Percentiles rank a stretch among this genome's conserved stretches.
phyloP scores from a whole-genome alignment of 2,329 filamentous ascomycete species.

The Paecilomyces sp. region DNA sequence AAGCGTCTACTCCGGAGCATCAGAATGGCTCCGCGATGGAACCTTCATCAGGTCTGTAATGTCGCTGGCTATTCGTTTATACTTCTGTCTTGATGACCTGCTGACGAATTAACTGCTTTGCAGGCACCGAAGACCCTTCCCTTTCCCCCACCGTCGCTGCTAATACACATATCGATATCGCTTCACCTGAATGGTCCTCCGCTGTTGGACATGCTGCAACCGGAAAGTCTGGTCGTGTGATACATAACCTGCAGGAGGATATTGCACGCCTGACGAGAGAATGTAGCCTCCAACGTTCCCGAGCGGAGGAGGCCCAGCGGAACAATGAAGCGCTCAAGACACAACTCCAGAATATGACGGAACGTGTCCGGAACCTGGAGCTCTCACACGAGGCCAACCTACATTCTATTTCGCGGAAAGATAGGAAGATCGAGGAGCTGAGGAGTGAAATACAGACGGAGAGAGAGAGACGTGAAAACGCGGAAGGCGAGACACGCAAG shows the following conservation, averaged over 20 bases:
- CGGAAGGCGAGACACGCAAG: conserved; percentile 32
- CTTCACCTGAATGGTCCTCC: conserved; percentile 39
- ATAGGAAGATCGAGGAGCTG: conserved; percentile 42
- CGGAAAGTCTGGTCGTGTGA: conserved; percentile 45
- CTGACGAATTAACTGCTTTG: conserved; percentile 6
- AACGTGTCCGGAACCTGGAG: conserved; percentile 38
- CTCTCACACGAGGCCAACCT: conserved; percentile 42
- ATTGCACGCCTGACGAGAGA: conserved; percentile 43
- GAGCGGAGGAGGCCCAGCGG: conserved; percentile 40
- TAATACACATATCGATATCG: conserved; percentile 19
- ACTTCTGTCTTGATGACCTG: not conserved
- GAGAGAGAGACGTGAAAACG: conserved; percentile 30
- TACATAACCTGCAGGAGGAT: conserved; percentile 44
- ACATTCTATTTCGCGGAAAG: conserved; percentile 39
- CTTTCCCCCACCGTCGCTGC: conserved; percentile 17
- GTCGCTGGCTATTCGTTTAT: conserved; percentile 16
- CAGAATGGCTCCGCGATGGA: conserved; percentile 14
- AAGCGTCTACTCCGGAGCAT: conserved; percentile 17
- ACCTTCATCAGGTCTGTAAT: conserved; percentile 5
- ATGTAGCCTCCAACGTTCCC: conserved; percentile 36
- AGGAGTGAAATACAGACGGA: conserved; percentile 35
- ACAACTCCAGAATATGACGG: conserved; percentile 38
- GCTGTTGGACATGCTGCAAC: conserved; percentile 43
- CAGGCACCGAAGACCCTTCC: conserved; percentile 7
- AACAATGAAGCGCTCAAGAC: conserved; percentile 39